Evolutionary conservation across 2,329 filamentous ascomycete genomes (phyloP), one percentile per base, ranked within the genome.

Genomic region (Fusarium miscanthi): DNA sequence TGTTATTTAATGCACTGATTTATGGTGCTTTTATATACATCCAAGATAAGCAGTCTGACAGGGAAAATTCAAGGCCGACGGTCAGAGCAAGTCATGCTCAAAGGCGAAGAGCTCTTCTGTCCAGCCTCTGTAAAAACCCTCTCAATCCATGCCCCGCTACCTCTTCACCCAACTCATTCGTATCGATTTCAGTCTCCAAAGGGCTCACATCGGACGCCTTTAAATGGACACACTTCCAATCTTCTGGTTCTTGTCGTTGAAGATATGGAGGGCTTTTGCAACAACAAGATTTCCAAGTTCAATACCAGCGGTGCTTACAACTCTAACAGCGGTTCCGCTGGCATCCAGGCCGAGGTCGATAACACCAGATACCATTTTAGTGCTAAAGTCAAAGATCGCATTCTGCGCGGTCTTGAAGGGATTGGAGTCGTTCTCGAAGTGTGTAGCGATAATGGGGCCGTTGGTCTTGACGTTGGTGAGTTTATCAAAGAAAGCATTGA

Each of bases 21-120:
- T 10, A 21, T 27, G 8, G 12, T 46, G 12, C 25, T 21, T 8
- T 12, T 30, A 14, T 14, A 13, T 21, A 46, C 8, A 37, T 10
- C 11, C 31, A 17, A 25, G 11, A 17, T 25, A 14, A 13, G 11
- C 21, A 37, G 21, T 11, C 3, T 3, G 5, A 51, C 3, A 51
- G 48, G 31, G 31, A 51, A 37, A 51, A 51, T 7, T 51, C n/a
- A 10, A 37, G 48, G 11, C 16, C 2, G 21, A 51, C 0, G 3
- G 16, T n/a, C 5, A 49, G 46, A n/a, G 21, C 21, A 12, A 14
- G 12, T 48, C 14, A 23, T 33, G 1, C 9, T 21, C 0, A 17
- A n/a, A 19, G 7, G 13, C 0, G 11, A 37, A 8, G 4, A 25
- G 1, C 8, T 16, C 16, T 13, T 9, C 11, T 25, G 21, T 21